Evolutionary conservation across 306 rosid genomes (phyloP), one percentile per base, ranked within the genome.

Genomic region (Corylus avellana): DNA sequence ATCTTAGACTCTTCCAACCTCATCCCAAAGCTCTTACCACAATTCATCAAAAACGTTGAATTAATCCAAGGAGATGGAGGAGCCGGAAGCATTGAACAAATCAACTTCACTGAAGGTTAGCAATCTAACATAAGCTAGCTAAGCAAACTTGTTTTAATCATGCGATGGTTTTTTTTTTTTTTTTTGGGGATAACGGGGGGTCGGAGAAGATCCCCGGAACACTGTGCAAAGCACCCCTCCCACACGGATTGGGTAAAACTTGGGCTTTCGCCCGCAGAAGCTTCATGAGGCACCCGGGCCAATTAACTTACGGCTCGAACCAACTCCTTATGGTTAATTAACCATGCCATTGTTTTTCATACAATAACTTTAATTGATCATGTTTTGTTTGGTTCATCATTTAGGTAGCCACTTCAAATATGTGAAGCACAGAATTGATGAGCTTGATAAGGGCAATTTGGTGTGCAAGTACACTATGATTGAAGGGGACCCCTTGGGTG

Each of bases 401-500:
- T 87, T 84, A 91, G 98, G 72, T 35, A 47, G 79, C 75, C 90
- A 82, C 32, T 91, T 77, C 79, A 86, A 78, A 42, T 88, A 81
- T 76, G 74, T 93, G 79, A 90, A 89, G 87, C 86, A 93, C 56
- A 87, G 84, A 76, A 83, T 93, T 29, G 91, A 90, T 44, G 84
- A 76, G 78, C 73, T 93, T 55, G 97, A 93, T 81, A 63, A 53
- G 10, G 84, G 87, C 12, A 88, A 90, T 47, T 78, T 90, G 49
- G 82, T 70, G n/a, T 93, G 94, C 90, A 86, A 86, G 73, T 93
- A 88, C 84, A 84, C 92, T 2, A 81, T 90, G 89, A 91, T 88
- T 55, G 98, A 90, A 79, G 98, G 97, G 22, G 97, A 78, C 77
- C 89, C 94, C 37, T 73, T 92, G 78, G 95, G 90, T 3, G 87